Evolutionary conservation across 768 basidiomycete genomes (phyloP).

Genomic region (Dacryopinax spathularia): DNA sequence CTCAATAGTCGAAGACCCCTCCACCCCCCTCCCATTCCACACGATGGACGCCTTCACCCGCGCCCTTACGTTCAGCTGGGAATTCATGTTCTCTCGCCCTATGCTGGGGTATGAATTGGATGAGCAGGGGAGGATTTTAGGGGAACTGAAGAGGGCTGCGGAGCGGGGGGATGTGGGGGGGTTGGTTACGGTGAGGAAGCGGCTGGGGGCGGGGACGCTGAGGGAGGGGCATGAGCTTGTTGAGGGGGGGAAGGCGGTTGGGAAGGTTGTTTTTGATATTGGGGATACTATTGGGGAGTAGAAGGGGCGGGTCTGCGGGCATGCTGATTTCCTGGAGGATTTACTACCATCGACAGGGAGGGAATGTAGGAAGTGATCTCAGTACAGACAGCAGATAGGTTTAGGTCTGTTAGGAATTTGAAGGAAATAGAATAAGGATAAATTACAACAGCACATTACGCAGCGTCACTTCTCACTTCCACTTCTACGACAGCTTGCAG

Average conservation of each 20-base stretch:
- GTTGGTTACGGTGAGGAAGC: not conserved
- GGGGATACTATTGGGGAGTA: not conserved
- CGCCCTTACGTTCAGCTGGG: conserved; percentile 2
- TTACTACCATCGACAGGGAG: too few relatives aligned
- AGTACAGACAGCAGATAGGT: too few relatives aligned
- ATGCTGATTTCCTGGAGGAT: too few relatives aligned
- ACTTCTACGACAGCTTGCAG: too few relatives aligned
- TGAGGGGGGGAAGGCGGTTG: conserved; percentile 3
- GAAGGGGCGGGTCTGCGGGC: too few relatives aligned
- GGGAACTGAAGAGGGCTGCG: not conserved
- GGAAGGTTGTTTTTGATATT: conserved; percentile 5
- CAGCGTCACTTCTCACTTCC: too few relatives aligned
- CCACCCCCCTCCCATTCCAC: not conserved
- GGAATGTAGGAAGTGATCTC: too few relatives aligned
- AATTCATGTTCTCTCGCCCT: conserved; percentile 4
- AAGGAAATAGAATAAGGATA: too few relatives aligned
- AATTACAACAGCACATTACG: too few relatives aligned
- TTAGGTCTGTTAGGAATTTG: too few relatives aligned
- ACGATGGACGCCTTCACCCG: not conserved
- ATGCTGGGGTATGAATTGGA: not conserved
- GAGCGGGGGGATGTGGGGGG: not conserved
- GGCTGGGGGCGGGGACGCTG: not conserved
- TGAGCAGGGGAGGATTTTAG: not conserved
- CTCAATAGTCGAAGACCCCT: conserved; percentile 2
- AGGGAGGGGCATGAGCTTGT: conserved; percentile 3